Percentiles rank a stretch among this genome's conserved stretches.
Evolutionary conservation across 805 yeast genomes (phyloP).

Genomic region (Ogataea allantospora): DNA sequence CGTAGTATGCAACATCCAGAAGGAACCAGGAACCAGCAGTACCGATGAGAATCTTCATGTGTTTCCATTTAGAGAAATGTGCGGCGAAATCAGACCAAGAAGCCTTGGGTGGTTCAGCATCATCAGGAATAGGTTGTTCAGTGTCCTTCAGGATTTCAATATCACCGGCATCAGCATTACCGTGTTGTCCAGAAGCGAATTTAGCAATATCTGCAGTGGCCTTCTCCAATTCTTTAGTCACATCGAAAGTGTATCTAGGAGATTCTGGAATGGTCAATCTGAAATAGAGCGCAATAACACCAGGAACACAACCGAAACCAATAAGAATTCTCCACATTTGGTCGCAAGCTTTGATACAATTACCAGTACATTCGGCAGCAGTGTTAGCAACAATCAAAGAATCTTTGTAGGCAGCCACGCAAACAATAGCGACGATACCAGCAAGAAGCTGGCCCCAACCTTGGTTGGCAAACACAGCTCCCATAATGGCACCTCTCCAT

Average conservation of each 20-base stretch:
- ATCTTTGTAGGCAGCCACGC: slow-evolving; percentile 74
- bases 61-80: slow-evolving; percentile 85
- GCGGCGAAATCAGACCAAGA: slow-evolving; percentile 66
- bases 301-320: slow-evolving; percentile 92
- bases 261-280: slow-evolving; percentile 94
- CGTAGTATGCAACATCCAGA: slow-evolving; percentile 88
- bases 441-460: slow-evolving; percentile 94
- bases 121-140: slow-evolving; percentile 40
- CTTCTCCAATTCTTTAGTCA: slow-evolving; percentile 54
- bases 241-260: slow-evolving; percentile 86
- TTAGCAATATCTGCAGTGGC: slow-evolving; percentile 57
- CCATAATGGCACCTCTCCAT: slow-evolving; percentile 98
- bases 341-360: slow-evolving; percentile 77
- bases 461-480: slow-evolving; percentile 94
- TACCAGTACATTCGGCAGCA: slow-evolving; percentile 59
- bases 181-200: slow-evolving; percentile 48
- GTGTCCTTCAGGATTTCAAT: slow-evolving; percentile 45
- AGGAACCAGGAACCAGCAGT: slow-evolving; percentile 92
- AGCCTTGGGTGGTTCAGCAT: slow-evolving; percentile 71
- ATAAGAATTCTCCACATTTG: slow-evolving; percentile 92
- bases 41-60: slow-evolving; percentile 79
- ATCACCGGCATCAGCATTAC: slow-evolving; percentile 46
- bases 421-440: slow-evolving; percentile 76
- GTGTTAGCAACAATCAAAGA: slow-evolving; percentile 52
- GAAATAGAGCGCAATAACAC: slow-evolving; percentile 77